Evolutionary conservation across 1,139 yeast species (phyloP).

Genomic region (Yamadazyma aaseri): DNA sequence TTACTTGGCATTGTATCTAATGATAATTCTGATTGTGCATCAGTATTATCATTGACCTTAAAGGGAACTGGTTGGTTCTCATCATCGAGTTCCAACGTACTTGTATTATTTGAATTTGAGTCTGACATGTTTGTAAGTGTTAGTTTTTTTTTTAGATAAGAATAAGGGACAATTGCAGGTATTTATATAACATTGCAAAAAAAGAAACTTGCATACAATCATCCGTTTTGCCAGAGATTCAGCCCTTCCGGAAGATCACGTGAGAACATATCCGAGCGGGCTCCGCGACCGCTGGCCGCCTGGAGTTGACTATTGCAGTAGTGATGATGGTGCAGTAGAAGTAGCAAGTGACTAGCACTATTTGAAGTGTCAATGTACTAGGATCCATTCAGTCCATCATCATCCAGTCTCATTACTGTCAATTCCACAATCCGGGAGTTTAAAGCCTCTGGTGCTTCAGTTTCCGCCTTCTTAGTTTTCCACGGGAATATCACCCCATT

Average conservation of each 20-base stretch:
- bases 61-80: constrained; percentile 8
- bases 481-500: constrained; percentile 4
- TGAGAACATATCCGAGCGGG: not conserved
- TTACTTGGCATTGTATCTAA: constrained; percentile 11
- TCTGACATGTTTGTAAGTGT: constrained; percentile 4
- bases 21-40: constrained; percentile 44
- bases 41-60: constrained; percentile 26
- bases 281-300: no score
- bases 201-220: not conserved
- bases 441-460: not conserved
- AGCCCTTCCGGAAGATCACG: constrained; percentile 3
- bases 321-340: no score
- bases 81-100: constrained; percentile 10
- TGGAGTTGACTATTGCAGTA: no score
- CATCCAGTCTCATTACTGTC: no score
- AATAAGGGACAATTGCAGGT: not conserved
- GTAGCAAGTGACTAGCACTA: no score
- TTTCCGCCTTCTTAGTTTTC: constrained; percentile 2
- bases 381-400: no score
- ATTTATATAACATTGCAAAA: constrained; percentile 1
- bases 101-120: constrained; percentile 11
- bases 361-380: no score
- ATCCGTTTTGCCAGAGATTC: constrained; percentile 5
- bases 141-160: no score
- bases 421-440: no score